Evolutionary conservation across 2,329 filamentous ascomycete species (phyloP).

Genomic region (Hypoxylon rubiginosum): DNA sequence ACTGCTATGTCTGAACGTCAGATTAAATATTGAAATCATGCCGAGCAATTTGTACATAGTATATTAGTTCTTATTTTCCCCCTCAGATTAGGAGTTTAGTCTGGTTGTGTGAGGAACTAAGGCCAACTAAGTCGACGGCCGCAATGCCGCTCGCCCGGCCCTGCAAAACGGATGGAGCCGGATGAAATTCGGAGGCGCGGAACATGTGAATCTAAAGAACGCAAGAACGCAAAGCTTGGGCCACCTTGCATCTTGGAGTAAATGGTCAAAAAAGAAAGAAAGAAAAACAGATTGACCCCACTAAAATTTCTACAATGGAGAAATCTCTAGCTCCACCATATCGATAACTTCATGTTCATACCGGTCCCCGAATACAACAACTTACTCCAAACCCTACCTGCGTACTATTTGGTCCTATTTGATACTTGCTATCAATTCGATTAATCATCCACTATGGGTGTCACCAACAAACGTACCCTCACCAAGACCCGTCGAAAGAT

Average conservation of each 20-base stretch:
- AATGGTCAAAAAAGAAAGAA: slow-evolving; percentile 12
- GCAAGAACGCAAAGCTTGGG: slow-evolving; percentile 18
- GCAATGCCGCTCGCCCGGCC: slow-evolving; percentile 39
- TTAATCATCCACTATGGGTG: slow-evolving; percentile 69
- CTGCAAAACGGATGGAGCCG: slow-evolving; percentile 32
- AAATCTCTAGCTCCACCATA: slow-evolving; percentile 36
- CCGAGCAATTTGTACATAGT: not conserved
- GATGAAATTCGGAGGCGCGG: slow-evolving; percentile 41
- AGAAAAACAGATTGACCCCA: slow-evolving; percentile 43
- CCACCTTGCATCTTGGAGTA: slow-evolving; percentile 7
- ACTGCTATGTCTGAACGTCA: not conserved
- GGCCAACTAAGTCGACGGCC: slow-evolving; percentile 6
- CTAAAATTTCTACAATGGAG: slow-evolving; percentile 45
- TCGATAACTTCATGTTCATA: not conserved
- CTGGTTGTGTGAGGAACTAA: slow-evolving; percentile 16
- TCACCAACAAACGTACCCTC: slow-evolving; percentile 74
- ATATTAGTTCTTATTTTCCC: not conserved
- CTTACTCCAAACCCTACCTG: not conserved
- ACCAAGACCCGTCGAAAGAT: slow-evolving; percentile 81
- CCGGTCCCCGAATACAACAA: not conserved
- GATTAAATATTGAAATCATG: not conserved
- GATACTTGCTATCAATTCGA: not conserved
- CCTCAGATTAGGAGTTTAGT: not conserved
- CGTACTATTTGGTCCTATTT: too few species aligned
- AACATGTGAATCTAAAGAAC: slow-evolving; percentile 35